Evolutionary conservation across 176 grass and related monocot species (phyloP).

Genomic region (Cocos nucifera): DNA sequence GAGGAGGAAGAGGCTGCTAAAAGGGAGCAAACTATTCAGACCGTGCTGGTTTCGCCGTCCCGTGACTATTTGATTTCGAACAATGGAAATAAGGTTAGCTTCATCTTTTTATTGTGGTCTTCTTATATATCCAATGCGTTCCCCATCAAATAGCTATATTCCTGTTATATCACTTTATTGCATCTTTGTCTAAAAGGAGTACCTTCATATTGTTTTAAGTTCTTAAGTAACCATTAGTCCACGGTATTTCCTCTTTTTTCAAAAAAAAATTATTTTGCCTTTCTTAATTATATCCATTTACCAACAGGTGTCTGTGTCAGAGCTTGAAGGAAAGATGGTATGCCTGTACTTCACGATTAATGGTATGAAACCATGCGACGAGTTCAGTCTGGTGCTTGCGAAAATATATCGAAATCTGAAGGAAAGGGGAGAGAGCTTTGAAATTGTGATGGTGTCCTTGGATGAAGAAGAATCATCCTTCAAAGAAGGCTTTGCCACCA

Average conservation of each 20-base stretch:
- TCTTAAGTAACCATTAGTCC: too few relatives aligned
- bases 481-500: slow-evolving; percentile 34
- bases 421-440: slow-evolving; percentile 65
- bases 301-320: slow-evolving; percentile 50
- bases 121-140: not conserved
- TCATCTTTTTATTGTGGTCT: slow-evolving; percentile 4
- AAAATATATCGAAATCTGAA: slow-evolving; percentile 63
- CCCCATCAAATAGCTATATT: not conserved
- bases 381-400: slow-evolving; percentile 48
- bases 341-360: slow-evolving; percentile 50
- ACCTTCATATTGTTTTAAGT: too few relatives aligned
- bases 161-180: too few relatives aligned
- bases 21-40: slow-evolving; percentile 55
- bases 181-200: too few relatives aligned
- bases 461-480: slow-evolving; percentile 37
- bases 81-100: slow-evolving; percentile 50
- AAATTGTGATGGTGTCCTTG: slow-evolving; percentile 54
- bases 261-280: not conserved
- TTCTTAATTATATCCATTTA: not conserved
- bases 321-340: slow-evolving; percentile 65
- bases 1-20: slow-evolving; percentile 48
- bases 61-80: slow-evolving; percentile 61
- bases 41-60: slow-evolving; percentile 31
- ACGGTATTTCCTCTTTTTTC: too few relatives aligned
- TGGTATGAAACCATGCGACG: slow-evolving; percentile 17